phyloP scores from a whole-genome alignment of 1,284 basidiomycete species.

The Sporisorium sorghi region DNA sequence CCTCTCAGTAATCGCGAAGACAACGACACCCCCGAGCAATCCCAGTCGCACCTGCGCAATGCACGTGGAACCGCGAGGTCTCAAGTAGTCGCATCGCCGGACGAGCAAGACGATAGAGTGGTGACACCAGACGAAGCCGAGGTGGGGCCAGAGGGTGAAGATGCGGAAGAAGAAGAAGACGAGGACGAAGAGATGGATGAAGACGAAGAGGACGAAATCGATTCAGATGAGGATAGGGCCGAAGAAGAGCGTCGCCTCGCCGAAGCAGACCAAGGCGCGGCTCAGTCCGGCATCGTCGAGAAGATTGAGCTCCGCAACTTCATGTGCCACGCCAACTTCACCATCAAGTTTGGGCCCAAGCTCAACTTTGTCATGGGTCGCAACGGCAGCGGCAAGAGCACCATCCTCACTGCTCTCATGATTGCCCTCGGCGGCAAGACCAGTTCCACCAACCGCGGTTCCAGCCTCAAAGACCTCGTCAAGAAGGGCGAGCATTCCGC shows the following conservation, averaged over 20 bases:
- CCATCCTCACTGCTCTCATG: slow-evolving; percentile 91
- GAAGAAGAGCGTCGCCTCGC: slow-evolving; percentile 26
- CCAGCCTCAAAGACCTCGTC: slow-evolving; percentile 87
- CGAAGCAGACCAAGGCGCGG: slow-evolving; percentile 28
- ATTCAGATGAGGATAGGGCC: slow-evolving; percentile 32
- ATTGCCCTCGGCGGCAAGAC: slow-evolving; percentile 94
- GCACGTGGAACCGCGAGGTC: neutral
- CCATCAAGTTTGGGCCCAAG: slow-evolving; percentile 82
- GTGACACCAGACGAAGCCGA: slow-evolving; percentile 45
- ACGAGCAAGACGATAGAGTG: slow-evolving; percentile 74
- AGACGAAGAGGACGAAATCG: slow-evolving; percentile 38
- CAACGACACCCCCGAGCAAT: slow-evolving; percentile 7
- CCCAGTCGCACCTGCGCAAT: neutral
- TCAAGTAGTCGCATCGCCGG: neutral
- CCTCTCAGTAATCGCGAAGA: slow-evolving; percentile 6
- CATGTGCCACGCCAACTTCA: slow-evolving; percentile 90
- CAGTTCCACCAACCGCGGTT: slow-evolving; percentile 81
- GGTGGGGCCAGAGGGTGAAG: slow-evolving; percentile 7
- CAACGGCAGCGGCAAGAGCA: slow-evolving; percentile 83
- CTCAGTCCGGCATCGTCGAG: slow-evolving; percentile 83
- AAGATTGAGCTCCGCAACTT: slow-evolving; percentile 88
- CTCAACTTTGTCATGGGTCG: slow-evolving; percentile 96
- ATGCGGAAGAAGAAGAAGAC: slow-evolving; percentile 16
- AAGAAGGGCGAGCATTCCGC: slow-evolving; percentile 83
- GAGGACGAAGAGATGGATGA: slow-evolving; percentile 17